Conservation (phyloP, 805 yeast genomes). For the Monosporozyma yasuniensis region DNA sequence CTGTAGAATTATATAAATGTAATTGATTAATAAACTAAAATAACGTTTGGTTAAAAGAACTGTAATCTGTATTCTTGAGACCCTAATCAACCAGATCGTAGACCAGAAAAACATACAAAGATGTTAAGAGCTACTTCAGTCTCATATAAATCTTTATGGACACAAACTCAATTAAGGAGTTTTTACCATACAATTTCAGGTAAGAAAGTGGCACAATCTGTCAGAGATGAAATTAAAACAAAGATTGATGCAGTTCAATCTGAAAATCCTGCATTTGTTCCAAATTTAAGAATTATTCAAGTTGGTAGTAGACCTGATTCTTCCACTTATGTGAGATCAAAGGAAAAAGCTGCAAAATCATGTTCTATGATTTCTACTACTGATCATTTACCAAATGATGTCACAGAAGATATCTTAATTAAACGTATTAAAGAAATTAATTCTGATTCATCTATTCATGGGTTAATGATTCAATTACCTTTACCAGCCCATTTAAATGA, state of each 20-base stretch:
- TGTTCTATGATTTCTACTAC: slow-evolving; percentile 57
- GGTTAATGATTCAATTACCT: slow-evolving; percentile 70
- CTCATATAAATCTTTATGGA: not conserved
- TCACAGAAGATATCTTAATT: slow-evolving; percentile 48
- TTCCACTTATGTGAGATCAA: slow-evolving; percentile 73
- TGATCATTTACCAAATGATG: slow-evolving; percentile 47
- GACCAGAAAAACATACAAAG: no score
- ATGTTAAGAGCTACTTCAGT: slow-evolving; percentile 1
- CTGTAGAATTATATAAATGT: not conserved
- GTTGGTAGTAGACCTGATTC: slow-evolving; percentile 75
- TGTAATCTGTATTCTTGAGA: no score
- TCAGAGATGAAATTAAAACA: slow-evolving; percentile 36
- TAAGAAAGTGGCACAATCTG: slow-evolving; percentile 35
- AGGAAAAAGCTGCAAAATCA: slow-evolving; percentile 65
- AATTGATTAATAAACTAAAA: no score
- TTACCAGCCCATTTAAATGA: slow-evolving; percentile 65
- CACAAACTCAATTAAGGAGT: not conserved
- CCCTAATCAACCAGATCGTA: no score
- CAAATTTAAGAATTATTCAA: slow-evolving; percentile 62
- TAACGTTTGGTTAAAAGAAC: no score
- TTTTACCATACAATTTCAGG: slow-evolving; percentile 38
- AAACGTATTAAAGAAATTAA: slow-evolving; percentile 48
- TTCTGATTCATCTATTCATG: slow-evolving; percentile 53
- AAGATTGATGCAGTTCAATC: slow-evolving; percentile 28
- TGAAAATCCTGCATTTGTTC: slow-evolving; percentile 47